A percentile compares a stretch with the other conserved stretches of the same genome.
These are phyloP conservation scores for Hypoxylon sp. DNA, from an alignment of 2,329 filamentous ascomycete species.

Conservation along the genomic window DNA sequence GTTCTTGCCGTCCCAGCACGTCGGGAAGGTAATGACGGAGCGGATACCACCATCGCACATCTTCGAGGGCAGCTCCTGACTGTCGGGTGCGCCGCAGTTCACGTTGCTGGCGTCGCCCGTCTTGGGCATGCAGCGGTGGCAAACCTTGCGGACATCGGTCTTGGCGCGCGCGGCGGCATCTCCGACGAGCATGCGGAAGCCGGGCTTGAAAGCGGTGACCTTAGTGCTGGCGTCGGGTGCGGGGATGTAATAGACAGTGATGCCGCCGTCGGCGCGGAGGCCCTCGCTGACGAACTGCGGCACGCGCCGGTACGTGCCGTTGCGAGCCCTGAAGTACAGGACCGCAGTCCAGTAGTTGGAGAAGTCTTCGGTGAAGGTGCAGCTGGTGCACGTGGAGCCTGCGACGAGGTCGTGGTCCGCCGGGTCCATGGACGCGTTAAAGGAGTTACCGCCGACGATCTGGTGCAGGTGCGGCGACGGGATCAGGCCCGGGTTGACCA, in stretches of 20 bases:
- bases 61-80: slow-evolving; percentile 60
- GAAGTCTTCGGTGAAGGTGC: slow-evolving; percentile 44
- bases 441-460: slow-evolving; percentile 47
- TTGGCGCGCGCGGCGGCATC: slow-evolving; percentile 48
- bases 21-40: slow-evolving; percentile 65
- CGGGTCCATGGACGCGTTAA: slow-evolving; percentile 46
- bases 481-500: slow-evolving; percentile 45
- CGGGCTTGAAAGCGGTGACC: slow-evolving; percentile 57
- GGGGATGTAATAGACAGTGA: slow-evolving; percentile 48
- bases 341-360: slow-evolving; percentile 46
- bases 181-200: slow-evolving; percentile 61
- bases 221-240: slow-evolving; percentile 47
- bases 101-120: slow-evolving; percentile 41
- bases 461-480: slow-evolving; percentile 49
- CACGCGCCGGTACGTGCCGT: slow-evolving; percentile 46
- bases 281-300: slow-evolving; percentile 45
- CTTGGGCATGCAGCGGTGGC: slow-evolving; percentile 51
- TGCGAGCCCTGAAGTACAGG: slow-evolving; percentile 44
- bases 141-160: slow-evolving; percentile 48
- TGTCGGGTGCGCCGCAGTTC: slow-evolving; percentile 56
- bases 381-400: slow-evolving; percentile 45
- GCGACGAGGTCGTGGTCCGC: slow-evolving; percentile 40
- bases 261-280: slow-evolving; percentile 43
- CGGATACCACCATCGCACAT: slow-evolving; percentile 62
- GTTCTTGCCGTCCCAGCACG: slow-evolving; percentile 66